A percentile compares a stretch with the other conserved stretches of the same genome.
Evolutionary conservation across 306 rosid genomes (phyloP).

Genomic region (Malus orientalis): DNA sequence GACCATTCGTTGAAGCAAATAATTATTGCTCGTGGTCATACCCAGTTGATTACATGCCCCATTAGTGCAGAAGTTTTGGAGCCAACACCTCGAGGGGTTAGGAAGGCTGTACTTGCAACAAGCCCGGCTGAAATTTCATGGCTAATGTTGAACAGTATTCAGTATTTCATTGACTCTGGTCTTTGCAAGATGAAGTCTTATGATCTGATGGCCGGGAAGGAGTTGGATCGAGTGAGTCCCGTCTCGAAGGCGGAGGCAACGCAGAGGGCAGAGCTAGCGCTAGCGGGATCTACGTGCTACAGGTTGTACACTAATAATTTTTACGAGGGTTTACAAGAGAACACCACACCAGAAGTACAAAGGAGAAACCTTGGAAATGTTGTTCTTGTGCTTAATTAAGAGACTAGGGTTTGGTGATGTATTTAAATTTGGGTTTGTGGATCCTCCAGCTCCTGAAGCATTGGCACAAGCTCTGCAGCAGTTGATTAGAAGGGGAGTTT

Average conservation of each 20-base stretch:
- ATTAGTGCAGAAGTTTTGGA: constrained; percentile 62
- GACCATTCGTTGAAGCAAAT: constrained; percentile 78
- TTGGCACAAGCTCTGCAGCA: constrained; percentile 67
- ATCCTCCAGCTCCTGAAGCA: constrained; percentile 83
- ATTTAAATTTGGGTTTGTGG: constrained; percentile 71
- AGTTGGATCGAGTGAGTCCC: constrained; percentile 55
- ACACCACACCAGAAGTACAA: constrained; percentile 74
- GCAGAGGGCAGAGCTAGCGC: constrained; percentile 58
- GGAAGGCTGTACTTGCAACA: constrained; percentile 81
- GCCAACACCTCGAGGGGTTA: constrained; percentile 80
- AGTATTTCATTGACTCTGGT: constrained; percentile 87
- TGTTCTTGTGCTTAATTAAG: constrained; percentile 73
- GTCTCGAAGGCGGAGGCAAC: constrained; percentile 79
- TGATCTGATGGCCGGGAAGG: constrained; percentile 85
- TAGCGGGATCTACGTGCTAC: constrained; percentile 53
- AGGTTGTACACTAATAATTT: constrained; percentile 58
- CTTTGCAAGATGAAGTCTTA: constrained; percentile 61
- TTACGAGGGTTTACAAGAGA: constrained; percentile 61
- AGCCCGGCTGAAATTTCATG: constrained; percentile 83
- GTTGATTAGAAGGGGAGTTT: constrained; percentile 67
- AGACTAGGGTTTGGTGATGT: constrained; percentile 73
- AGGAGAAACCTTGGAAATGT: constrained; percentile 77
- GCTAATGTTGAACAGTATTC: constrained; percentile 52
- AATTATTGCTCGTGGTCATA: constrained; percentile 34
- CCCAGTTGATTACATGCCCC: constrained; percentile 73